Conservation (phyloP, 2,329 filamentous ascomycete genomes). For the Rutstroemia sp. region DNA sequence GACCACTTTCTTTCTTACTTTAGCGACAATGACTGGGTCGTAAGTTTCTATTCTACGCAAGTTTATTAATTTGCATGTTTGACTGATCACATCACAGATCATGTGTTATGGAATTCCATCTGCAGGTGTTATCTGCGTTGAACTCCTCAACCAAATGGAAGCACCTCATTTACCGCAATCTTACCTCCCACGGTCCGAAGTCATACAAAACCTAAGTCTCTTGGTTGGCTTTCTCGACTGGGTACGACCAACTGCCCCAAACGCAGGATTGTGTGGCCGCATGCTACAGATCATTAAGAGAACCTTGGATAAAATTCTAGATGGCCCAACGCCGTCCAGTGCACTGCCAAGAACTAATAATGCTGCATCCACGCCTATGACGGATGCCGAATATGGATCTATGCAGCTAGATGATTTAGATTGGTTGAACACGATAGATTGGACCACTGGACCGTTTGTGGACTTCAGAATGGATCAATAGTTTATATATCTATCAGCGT, state of each 20-base stretch:
- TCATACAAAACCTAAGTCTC: conserved; percentile 45
- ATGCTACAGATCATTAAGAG: conserved; percentile 41
- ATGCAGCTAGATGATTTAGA: conserved; percentile 21
- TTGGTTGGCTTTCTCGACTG: conserved; percentile 45
- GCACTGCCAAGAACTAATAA: neutral
- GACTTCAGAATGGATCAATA: conserved; percentile 12
- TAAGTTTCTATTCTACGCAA: conserved; percentile 15
- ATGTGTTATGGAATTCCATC: conserved; percentile 44
- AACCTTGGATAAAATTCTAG: conserved; percentile 41
- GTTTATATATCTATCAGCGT: too few relatives aligned
- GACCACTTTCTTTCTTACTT: conserved; percentile 36
- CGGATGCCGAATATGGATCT: neutral
- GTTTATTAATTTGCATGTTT: neutral
- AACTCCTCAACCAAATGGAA: conserved; percentile 38
- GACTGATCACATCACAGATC: neutral
- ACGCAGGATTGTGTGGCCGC: conserved; percentile 39
- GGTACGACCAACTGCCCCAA: conserved; percentile 40
- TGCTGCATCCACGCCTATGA: neutral
- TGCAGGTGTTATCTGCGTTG: conserved; percentile 43
- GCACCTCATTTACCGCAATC: conserved; percentile 24
- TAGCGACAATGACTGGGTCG: conserved; percentile 39
- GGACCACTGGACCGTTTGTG: conserved; percentile 24
- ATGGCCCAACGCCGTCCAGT: neutral
- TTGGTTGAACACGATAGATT: conserved; percentile 27
- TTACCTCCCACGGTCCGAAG: conserved; percentile 38